Base-by-base conservation (phyloP, 495 filamentous ascomycete genomes). In the Aspergillus panamensis region DNA sequence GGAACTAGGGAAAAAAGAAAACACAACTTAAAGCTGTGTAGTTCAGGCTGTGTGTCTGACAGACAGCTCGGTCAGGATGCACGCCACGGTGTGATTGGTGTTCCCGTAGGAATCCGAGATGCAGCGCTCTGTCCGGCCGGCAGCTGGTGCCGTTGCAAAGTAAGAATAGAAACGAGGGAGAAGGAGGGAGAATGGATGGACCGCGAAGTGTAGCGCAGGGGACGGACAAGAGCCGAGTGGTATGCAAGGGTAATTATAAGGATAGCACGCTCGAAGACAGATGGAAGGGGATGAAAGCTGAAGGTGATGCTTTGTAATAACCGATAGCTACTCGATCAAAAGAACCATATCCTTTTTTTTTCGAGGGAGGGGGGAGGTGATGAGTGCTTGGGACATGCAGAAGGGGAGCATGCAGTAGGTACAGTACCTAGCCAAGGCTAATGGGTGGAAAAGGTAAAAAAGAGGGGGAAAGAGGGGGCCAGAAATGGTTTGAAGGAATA, bases 81-180 rank as follows among this genome's bases (percentile, higher is more conserved):
- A 55, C 33, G 51, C 45, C 57, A 51, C 50, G 43, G 58, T 60
- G 45, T 64, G 62, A 64, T 64, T 64, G 62, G 62, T 50, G 53
- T 60, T 60, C 57, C 62, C 62, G 60, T 58, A 37, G 59, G 42
- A 57, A 57, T 56, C 55, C 60, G 55, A 58, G 43, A 58, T 55
- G 55, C 60, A 62, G 50, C 45, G 50, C 50, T 45, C 42, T 45
- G 16, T 45, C 42, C 16, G 42, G 42, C 42, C 42, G 42, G 42
- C 42, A 45, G 42, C 42, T 20, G 42, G 42, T 17, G 16, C 33
- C 17, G 50, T 39, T 21, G 17, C 33, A 29, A 32, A 32, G 32
- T 29, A 47, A 29, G 44, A 49, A 33, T 51, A 47, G 16, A 44
- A 49, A 44, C 6, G 30, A 35, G 40, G 53, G 53, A 39, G 16